Conservation (phyloP, 768 basidiomycete species). For the Collybia sordida region DNA sequence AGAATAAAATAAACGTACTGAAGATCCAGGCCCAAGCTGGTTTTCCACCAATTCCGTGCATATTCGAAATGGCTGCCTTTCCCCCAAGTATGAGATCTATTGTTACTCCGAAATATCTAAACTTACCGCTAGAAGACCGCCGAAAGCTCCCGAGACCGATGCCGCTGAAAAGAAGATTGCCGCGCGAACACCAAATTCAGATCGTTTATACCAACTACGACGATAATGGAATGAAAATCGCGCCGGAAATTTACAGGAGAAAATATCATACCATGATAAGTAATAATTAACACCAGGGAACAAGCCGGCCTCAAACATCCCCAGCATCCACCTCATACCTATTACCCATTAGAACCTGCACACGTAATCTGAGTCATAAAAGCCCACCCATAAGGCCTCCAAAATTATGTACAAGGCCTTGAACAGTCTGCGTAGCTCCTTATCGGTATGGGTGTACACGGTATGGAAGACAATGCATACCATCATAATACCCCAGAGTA, state of each 20-base stretch:
- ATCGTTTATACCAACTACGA: slow-evolving; percentile 60
- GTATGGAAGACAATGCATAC: slow-evolving; percentile 29
- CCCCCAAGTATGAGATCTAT: not conserved
- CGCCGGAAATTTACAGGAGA: not conserved
- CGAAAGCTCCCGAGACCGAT: slow-evolving; percentile 81
- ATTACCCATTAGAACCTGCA: not conserved
- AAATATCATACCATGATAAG: slow-evolving; percentile 61
- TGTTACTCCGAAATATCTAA: slow-evolving; percentile 6
- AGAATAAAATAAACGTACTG: slow-evolving; percentile 29
- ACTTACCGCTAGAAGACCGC: slow-evolving; percentile 67
- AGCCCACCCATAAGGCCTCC: slow-evolving; percentile 63
- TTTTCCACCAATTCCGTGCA: slow-evolving; percentile 70
- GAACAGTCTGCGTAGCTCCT: slow-evolving; percentile 52
- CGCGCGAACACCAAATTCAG: slow-evolving; percentile 69
- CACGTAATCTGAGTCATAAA: too few relatives aligned
- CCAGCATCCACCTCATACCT: slow-evolving; percentile 74
- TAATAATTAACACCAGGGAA: slow-evolving; percentile 69
- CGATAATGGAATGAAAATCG: not conserved
- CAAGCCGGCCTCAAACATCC: slow-evolving; percentile 72
- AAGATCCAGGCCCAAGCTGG: slow-evolving; percentile 75
- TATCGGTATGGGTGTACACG: slow-evolving; percentile 5
- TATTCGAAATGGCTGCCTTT: slow-evolving; percentile 64
- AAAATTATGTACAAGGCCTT: slow-evolving; percentile 70
- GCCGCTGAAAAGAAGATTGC: slow-evolving; percentile 78
- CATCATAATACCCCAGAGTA: slow-evolving; percentile 77